These are phyloP conservation scores for Anacardium occidentale DNA, from an alignment of 345 rosid species.

Conservation along the genomic window DNA sequence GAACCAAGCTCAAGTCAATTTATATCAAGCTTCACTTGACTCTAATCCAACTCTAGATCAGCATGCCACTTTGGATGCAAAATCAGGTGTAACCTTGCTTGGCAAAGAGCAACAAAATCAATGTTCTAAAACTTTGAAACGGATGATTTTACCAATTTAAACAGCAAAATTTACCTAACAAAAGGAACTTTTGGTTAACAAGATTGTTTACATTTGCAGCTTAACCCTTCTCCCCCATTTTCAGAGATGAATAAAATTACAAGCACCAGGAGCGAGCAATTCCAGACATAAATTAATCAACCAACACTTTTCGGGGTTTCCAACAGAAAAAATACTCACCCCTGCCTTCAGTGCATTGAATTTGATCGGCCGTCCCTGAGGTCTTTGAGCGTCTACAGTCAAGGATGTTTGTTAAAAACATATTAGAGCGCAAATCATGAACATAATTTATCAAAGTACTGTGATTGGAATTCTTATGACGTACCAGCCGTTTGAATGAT, in stretches of 20 bases:
- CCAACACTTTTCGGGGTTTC: neutral
- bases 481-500: constrained; percentile 67
- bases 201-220: neutral
- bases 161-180: constrained; percentile 9
- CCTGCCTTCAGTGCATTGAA: constrained; percentile 33
- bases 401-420: constrained; percentile 1
- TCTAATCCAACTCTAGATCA: too few relatives aligned
- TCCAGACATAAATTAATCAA: neutral
- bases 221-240: neutral
- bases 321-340: neutral
- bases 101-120: neutral
- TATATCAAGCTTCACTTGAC: too few relatives aligned
- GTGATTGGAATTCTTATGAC: constrained; percentile 16
- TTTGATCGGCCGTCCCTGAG: constrained; percentile 43
- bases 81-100: too few relatives aligned
- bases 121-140: neutral
- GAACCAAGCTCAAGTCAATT: too few relatives aligned
- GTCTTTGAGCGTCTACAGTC: constrained; percentile 45
- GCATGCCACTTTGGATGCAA: too few relatives aligned
- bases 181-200: neutral
- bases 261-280: constrained; percentile 9
- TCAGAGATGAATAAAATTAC: neutral
- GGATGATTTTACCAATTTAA: neutral
- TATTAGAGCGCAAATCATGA: constrained; percentile 4
- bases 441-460: neutral